Conservation (phyloP, 768 basidiomycete species). For the Leucogyrophana mollusca region DNA sequence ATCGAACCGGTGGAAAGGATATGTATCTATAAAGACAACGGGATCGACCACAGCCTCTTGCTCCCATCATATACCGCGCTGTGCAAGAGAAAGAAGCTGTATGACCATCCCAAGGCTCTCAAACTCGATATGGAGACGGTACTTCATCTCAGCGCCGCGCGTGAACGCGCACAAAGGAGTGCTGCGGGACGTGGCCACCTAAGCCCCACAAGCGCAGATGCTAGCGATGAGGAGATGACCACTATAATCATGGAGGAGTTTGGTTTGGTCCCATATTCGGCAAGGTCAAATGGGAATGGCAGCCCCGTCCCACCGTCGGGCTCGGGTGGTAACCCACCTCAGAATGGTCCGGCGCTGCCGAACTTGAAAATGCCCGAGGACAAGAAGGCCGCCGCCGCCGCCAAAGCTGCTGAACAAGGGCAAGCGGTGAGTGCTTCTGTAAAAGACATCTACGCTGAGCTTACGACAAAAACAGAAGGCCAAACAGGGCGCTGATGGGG, state of each 20-base stretch:
- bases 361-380: no score
- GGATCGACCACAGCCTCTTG: conserved; percentile 47
- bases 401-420: conserved; percentile 4
- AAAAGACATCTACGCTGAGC: no score
- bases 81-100: conserved; percentile 48
- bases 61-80: conserved; percentile 52
- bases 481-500: no score
- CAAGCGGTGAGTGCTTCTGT: conserved; percentile 3
- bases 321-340: not conserved
- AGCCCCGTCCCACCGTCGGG: no score
- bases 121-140: conserved; percentile 58
- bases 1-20: conserved; percentile 55
- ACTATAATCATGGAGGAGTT: conserved; percentile 33
- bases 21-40: conserved; percentile 50
- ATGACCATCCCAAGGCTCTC: conserved; percentile 52
- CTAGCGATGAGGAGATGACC: conserved; percentile 23
- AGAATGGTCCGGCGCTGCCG: no score
- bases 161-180: conserved; percentile 44
- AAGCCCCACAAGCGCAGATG: conserved; percentile 24
- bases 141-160: conserved; percentile 48
- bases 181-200: conserved; percentile 27
- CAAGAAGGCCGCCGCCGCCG: conserved; percentile 6
- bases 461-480: no score
- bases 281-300: not conserved
- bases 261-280: conserved; percentile 12